Evolutionary conservation across 768 basidiomycete species (phyloP), one percentile per base, ranked within the genome.

Genomic region (Suillus cothurnatus): DNA sequence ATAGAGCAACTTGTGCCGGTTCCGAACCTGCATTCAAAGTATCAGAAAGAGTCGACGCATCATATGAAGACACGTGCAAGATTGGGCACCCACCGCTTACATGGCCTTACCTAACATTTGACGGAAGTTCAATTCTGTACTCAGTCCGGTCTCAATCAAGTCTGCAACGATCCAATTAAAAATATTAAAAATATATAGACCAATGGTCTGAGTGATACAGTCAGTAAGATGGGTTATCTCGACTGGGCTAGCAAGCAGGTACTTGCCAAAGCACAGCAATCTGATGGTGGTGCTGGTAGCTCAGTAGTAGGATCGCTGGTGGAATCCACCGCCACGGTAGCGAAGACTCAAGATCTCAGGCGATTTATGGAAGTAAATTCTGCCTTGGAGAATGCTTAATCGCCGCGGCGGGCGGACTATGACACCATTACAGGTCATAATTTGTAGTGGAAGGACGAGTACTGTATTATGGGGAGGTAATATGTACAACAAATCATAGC

Each of bases 171-270:
- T n/a, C n/a, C n/a, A n/a, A n/a, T n/a, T n/a, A n/a, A n/a, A n/a
- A n/a, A n/a, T n/a, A n/a, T n/a, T n/a, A n/a, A n/a, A n/a, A n/a
- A n/a, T n/a, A n/a, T n/a, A n/a, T n/a, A n/a, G n/a, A n/a, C n/a
- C n/a, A n/a, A n/a, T n/a, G n/a, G n/a, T n/a, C n/a, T n/a, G n/a
- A n/a, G n/a, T n/a, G n/a, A n/a, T n/a, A n/a, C n/a, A 77, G 85
- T 86, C 43, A 87, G 84, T 73, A 85, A 85, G 72, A 82, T 84
- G 1, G 93, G 91, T 6, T 95, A 95, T 74, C 72, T 89, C 6
- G 87, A 87, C 65, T 95, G 94, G 94, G 92, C 90, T 0, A 79
- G 88, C 1, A 79, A 79, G 23, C 85, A 87, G 73, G 74, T 91
- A 9, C 67, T 91, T 52, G 67, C 73, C 64, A 76, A 65, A 38